Conservation (phyloP, 176 grass and related monocot genomes). For the Oryza coarctata region DNA sequence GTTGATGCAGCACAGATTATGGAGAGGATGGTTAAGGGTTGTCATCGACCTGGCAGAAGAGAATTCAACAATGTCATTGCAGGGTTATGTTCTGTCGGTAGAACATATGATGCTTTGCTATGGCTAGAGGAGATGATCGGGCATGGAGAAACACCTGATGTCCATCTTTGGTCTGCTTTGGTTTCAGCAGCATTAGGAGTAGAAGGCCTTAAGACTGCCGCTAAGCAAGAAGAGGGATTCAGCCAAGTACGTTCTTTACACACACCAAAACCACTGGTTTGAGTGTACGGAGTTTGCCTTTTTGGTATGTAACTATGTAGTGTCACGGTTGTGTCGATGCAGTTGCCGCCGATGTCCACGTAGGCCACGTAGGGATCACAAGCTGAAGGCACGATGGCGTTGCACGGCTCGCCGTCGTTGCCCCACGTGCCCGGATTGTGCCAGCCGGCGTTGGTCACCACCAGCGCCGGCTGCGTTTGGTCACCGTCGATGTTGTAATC, state of each 20-base stretch:
- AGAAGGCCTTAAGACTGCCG: background rate
- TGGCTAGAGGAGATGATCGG: conserved; percentile 89
- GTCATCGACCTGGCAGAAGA: conserved; percentile 41
- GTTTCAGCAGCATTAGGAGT: conserved; percentile 35
- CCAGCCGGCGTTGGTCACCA: background rate
- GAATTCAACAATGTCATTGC: conserved; percentile 53
- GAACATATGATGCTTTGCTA: conserved; percentile 68
- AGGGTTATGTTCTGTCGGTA: conserved; percentile 58
- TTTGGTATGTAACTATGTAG: background rate
- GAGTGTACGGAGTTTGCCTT: background rate
- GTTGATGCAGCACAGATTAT: conserved; percentile 55
- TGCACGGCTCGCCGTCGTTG: background rate
- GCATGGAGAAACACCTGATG: conserved; percentile 55
- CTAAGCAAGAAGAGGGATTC: background rate
- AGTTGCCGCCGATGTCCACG: background rate
- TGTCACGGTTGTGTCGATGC: background rate
- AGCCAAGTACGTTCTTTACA: background rate
- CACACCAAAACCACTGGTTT: background rate
- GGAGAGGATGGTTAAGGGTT: conserved; percentile 68
- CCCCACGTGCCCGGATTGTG: background rate
- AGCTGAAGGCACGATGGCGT: background rate
- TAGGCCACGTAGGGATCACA: background rate
- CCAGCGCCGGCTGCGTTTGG: background rate
- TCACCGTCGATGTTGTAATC: background rate
- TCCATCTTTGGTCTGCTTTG: conserved; percentile 54